A percentile compares a stretch with the other conserved stretches of the same genome.
Conservation (phyloP, 345 rosid species). For the Gynandropsis gynandra region DNA sequence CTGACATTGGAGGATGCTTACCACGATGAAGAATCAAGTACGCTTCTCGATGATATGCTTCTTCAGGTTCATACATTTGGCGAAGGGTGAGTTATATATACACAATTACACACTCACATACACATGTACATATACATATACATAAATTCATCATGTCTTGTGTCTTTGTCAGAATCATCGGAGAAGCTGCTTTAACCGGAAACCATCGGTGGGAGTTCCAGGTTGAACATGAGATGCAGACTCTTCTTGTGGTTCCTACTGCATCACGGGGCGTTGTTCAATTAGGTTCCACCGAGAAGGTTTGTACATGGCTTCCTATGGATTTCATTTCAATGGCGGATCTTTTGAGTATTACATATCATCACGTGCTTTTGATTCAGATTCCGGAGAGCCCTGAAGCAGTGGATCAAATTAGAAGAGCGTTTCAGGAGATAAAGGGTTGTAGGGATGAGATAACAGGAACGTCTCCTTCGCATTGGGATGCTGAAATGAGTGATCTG, state of each 20-base stretch:
- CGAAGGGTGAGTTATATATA: slow-evolving; percentile 57
- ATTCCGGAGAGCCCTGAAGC: slow-evolving; percentile 52
- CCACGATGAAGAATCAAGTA: slow-evolving; percentile 45
- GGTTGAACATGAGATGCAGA: slow-evolving; percentile 34
- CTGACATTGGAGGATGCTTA: slow-evolving; percentile 66
- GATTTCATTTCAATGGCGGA: slow-evolving; percentile 11
- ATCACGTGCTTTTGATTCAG: slow-evolving; percentile 25
- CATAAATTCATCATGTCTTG: neutral
- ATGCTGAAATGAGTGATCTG: slow-evolving; percentile 26
- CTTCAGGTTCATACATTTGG: slow-evolving; percentile 55
- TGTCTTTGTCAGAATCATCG: slow-evolving; percentile 33
- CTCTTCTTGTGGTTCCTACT: slow-evolving; percentile 56
- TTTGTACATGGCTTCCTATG: slow-evolving; percentile 23
- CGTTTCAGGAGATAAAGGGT: slow-evolving; percentile 35
- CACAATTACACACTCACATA: neutral
- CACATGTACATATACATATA: neutral
- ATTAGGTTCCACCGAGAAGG: slow-evolving; percentile 80
- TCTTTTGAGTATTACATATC: slow-evolving; percentile 17
- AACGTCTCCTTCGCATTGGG: too few relatives aligned
- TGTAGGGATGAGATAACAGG: slow-evolving; percentile 24
- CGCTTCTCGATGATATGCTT: slow-evolving; percentile 47
- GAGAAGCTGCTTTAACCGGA: slow-evolving; percentile 68
- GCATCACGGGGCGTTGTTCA: slow-evolving; percentile 62
- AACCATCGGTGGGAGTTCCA: slow-evolving; percentile 56
- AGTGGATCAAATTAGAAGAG: slow-evolving; percentile 44